Evolutionary conservation across 2,329 filamentous ascomycete species (phyloP).

Genomic region (Arthrobotrys pseudoclavata): DNA sequence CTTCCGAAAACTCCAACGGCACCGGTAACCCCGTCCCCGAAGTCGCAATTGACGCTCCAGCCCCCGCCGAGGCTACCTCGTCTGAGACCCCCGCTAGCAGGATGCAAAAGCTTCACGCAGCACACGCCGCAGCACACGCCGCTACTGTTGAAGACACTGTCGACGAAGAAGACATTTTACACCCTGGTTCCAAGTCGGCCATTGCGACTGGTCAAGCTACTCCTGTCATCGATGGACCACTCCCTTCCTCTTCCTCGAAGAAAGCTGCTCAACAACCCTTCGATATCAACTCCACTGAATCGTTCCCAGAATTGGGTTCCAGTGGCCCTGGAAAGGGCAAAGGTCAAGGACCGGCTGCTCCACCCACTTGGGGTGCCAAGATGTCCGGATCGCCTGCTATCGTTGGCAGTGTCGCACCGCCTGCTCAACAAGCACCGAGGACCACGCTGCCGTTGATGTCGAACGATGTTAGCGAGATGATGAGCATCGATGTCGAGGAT

Average conservation of each 20-base stretch:
- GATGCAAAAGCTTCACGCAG: conserved; percentile 75
- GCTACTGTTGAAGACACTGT: conserved; percentile 83
- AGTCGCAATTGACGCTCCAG: conserved; percentile 61
- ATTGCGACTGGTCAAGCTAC: conserved; percentile 67
- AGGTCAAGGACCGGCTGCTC: conserved; percentile 71
- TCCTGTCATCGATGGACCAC: conserved; percentile 64
- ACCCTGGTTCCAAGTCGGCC: conserved; percentile 68
- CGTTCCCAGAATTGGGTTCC: conserved; percentile 90
- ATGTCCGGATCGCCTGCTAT: conserved; percentile 70
- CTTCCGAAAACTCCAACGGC: conserved; percentile 52
- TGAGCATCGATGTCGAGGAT: conserved; percentile 81
- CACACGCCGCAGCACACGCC: conserved; percentile 68
- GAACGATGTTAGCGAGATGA: conserved; percentile 70
- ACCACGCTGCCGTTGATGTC: conserved; percentile 63
- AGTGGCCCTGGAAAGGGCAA: conserved; percentile 54
- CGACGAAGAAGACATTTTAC: conserved; percentile 80
- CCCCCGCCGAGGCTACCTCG: conserved; percentile 20
- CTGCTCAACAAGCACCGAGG: conserved; percentile 72
- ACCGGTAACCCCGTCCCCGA: conserved; percentile 60
- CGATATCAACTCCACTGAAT: conserved; percentile 88
- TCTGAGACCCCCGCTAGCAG: conserved; percentile 70
- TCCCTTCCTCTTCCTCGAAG: conserved; percentile 60
- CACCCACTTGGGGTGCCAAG: conserved; percentile 82
- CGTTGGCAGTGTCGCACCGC: conserved; percentile 70
- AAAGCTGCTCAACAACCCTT: conserved; percentile 68